phyloP scores from a whole-genome alignment of 169 alveolate genomes.

The Theileria sp. region DNA sequence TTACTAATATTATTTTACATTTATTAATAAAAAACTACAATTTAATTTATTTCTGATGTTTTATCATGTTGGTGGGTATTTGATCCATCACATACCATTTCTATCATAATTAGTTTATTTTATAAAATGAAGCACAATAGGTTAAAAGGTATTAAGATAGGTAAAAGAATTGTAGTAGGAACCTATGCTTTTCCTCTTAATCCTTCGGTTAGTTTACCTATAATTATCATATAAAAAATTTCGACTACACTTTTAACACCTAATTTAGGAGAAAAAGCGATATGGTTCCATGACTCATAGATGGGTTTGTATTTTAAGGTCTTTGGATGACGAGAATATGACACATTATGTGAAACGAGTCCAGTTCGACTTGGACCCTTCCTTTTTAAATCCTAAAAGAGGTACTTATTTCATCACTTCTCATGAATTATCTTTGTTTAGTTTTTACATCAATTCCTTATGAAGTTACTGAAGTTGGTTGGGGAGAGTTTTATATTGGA shows the following conservation, averaged over 20 bases:
- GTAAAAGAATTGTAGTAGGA: slow-evolving; percentile 66
- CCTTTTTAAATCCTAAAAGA: slow-evolving; percentile 86
- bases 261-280: slow-evolving; percentile 82
- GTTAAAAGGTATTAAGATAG: slow-evolving; percentile 45
- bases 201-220: slow-evolving; percentile 45
- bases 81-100: not conserved
- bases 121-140: slow-evolving; percentile 30
- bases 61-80: not conserved
- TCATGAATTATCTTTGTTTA: not conserved
- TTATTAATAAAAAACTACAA: not conserved
- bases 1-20: too few relatives aligned
- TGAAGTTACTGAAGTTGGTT: slow-evolving; percentile 79
- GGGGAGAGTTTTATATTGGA: slow-evolving; percentile 78
- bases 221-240: not conserved
- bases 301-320: slow-evolving; percentile 90
- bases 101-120: not conserved
- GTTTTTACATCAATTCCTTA: slow-evolving; percentile 76
- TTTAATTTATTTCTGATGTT: too few relatives aligned
- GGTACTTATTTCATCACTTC: slow-evolving; percentile 52
- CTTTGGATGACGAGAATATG: slow-evolving; percentile 87
- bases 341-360: slow-evolving; percentile 86
- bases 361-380: slow-evolving; percentile 87
- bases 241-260: not conserved
- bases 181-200: slow-evolving; percentile 66
- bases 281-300: slow-evolving; percentile 87